Evolutionary conservation across 2,329 filamentous ascomycete genomes (phyloP), one percentile per base, ranked within the genome.

Genomic region (Alternaria sp.): DNA sequence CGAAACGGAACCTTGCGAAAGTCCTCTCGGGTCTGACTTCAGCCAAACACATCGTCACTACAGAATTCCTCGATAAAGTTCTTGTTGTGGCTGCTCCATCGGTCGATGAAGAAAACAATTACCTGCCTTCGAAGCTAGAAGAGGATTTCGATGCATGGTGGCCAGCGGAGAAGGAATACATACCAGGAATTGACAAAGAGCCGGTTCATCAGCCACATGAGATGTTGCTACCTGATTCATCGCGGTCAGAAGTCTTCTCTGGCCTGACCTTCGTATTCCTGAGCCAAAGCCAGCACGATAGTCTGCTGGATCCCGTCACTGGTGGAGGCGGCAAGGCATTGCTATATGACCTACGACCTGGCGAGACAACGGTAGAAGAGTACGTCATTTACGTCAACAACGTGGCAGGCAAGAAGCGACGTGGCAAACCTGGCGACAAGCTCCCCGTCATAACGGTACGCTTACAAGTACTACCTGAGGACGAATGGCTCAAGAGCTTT

Each of bases 231-330:
- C 95, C 96, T 0, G 88, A 95, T 65, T 68, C 83, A 0, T 80
- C 81, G 15, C 87, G 96, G 19, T 82, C 83, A 8, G 88, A 90
- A 26, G 84, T 99, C 1, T 98, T 99, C 69, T 88, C 92, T 11
- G 92, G 92, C 3, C 96, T 94, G 73, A 95, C 90, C 0, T 97
- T 98, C 74, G 85, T 99, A 4, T 97, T 98, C 73, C 90, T 94
- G 68, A 90, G 94, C 57, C 80, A 86, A 57, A 83, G 83, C 3
- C 95, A 98, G 77, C 93, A 90, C 77, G 88, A 92, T 8, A 93
- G 87, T 66, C 83, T 99, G 5, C 82, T 92, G 46, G 88, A 89
- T 0, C 89, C 91, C 0, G 90, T 99, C 64, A 90, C 89, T 0
- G 89, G 89, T 63, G 96, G 92, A 5, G 88, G 90, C 62, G 96